Base-by-base conservation (phyloP, 352 stramenopile genomes). In the Globisporangium canariense region DNA sequence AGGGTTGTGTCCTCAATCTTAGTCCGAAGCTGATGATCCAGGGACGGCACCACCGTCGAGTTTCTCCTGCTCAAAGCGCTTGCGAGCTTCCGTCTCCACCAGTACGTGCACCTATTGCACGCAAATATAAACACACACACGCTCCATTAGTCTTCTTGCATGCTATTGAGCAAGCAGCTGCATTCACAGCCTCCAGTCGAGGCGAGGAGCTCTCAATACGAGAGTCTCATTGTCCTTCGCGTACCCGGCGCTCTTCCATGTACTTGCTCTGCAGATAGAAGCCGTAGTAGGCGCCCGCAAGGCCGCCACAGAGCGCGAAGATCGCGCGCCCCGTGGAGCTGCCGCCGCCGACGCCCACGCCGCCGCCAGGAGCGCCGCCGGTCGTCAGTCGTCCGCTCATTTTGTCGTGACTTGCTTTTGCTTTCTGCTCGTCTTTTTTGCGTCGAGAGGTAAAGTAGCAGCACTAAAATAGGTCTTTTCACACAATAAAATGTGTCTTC, bases 231-330 rank as follows among this genome's bases (percentile, higher is more conserved):
- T 28, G 25, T 28, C 25, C 25, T 28, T 28, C 2, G 36, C 36
- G 36, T 73, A 91, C 85, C 43, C 79, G 77, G 64, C 80, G 78
- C 67, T 93, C 83, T 71, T 93, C 85, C 47, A 93, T 83, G 64
- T 86, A 91, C 66, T 92, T 93, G 69, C 73, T 89, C 73, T 93
- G 85, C 65, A 93, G 67, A 55, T 92, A 93, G 38, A 93, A 93
- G 38, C 85, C 85, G 40, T 80, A 83, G 68, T 93, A 93, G 30
- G 85, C 85, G 9, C 85, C 85, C 13, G 73, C 78, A 36, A 93
- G 71, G 53, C 85, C 83, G 41, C 85, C 85, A 52, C 73, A 83
- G 8, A 93, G 32, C 3, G 83, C 85, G 56, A 93, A 91, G 34
- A 92, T 40, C 14, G 78, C 81, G 46, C 81, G 79, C 0, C 85